Percentiles rank a stretch among this genome's conserved stretches.
Conservation (phyloP, 2,329 filamentous ascomycete genomes). For the Monilinia fructigena region DNA sequence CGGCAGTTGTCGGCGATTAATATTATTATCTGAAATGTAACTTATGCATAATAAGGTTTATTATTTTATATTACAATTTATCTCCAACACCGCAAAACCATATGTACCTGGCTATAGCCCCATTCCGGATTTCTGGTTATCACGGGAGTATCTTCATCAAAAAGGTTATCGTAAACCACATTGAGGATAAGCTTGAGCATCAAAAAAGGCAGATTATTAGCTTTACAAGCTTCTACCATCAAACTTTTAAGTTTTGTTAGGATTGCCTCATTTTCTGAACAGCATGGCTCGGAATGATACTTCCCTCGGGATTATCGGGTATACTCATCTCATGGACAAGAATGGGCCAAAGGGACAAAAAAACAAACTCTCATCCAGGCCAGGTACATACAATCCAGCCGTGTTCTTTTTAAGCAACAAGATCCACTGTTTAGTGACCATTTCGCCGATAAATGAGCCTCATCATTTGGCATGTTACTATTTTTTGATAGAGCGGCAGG, state of each 20-base stretch:
- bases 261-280: conserved; percentile 1
- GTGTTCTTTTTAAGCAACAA: background rate
- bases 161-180: conserved; percentile 7
- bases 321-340: conserved; percentile 15
- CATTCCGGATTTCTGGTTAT: conserved; percentile 23
- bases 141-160: conserved; percentile 8
- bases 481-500: background rate
- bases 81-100: conserved; percentile 20
- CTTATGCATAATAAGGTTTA: conserved; percentile 23
- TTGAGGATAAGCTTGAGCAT: conserved; percentile 4
- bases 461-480: conserved; percentile 3
- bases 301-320: conserved; percentile 14
- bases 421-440: conserved; percentile 22
- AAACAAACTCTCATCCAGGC: conserved; percentile 4
- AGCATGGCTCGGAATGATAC: conserved; percentile 2
- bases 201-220: background rate
- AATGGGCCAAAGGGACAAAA: conserved; percentile 5
- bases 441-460: conserved; percentile 13
- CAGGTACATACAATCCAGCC: conserved; percentile 14
- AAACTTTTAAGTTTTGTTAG: background rate
- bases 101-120: conserved; percentile 26
- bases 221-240: background rate
- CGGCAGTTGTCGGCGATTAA: conserved; percentile 26
- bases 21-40: conserved; percentile 24
- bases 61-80: conserved; percentile 24